phyloP scores from a whole-genome alignment of 768 basidiomycete species.

The Cystofilobasidium bisporidii region DNA sequence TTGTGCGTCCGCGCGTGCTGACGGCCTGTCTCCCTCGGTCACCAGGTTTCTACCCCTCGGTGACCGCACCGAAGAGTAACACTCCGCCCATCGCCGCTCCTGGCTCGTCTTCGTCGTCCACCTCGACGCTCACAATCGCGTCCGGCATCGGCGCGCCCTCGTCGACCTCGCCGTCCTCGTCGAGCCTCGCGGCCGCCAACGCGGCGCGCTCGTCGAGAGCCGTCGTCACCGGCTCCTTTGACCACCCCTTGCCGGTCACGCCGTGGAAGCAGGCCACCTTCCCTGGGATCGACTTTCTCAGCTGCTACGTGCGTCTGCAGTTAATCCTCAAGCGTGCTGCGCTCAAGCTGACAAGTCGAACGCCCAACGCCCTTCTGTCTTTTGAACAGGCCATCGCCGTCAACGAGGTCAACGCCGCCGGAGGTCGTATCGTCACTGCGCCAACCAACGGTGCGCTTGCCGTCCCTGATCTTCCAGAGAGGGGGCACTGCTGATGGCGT shows the following conservation, averaged over 20 bases:
- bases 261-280: conserved; percentile 41
- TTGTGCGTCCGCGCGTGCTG: neutral
- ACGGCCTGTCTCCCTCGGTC: too few species aligned
- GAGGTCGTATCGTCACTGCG: conserved; percentile 87
- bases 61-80: neutral
- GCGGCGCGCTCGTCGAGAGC: neutral
- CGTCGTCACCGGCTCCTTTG: conserved; percentile 61
- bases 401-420: conserved; percentile 56
- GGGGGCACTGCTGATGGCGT: conserved; percentile 2
- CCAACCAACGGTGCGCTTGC: conserved; percentile 37
- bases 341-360: too few species aligned
- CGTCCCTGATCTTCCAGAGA: neutral
- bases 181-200: conserved; percentile 1
- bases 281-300: conserved; percentile 85
- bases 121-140: conserved; percentile 1
- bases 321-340: too few species aligned
- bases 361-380: too few species aligned
- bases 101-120: neutral
- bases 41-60: conserved; percentile 30
- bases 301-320: conserved; percentile 58
- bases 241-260: conserved; percentile 71
- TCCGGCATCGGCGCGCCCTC: conserved; percentile 12
- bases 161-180: neutral
- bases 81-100: conserved; percentile 10
- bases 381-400: conserved; percentile 43